A percentile compares a stretch with the other conserved stretches of the same genome.
Evolutionary conservation across 495 filamentous ascomycete species (phyloP).

Genomic region (Filosporella fistucella): DNA sequence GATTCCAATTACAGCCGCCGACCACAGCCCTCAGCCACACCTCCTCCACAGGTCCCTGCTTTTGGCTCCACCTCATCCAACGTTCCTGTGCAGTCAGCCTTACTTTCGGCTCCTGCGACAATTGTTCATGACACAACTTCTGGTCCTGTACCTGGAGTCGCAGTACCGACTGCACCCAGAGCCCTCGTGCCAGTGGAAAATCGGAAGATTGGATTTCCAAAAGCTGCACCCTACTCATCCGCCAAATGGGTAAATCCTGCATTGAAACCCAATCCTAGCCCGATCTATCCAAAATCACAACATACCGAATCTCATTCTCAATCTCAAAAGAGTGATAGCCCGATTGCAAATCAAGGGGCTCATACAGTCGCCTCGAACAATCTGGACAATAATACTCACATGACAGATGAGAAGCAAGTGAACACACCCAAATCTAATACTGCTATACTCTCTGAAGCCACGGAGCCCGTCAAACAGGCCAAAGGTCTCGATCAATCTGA

Average conservation of each 20-base stretch:
- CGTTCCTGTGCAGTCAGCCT: not conserved
- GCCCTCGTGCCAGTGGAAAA: not conserved
- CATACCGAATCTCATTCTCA: not conserved
- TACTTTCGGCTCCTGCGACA: not conserved
- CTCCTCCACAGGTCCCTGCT: slow-evolving; percentile 79
- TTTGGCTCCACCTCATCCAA: slow-evolving; percentile 61
- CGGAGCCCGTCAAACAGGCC: too few relatives aligned
- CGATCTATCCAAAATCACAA: not conserved
- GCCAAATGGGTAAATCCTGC: slow-evolving; percentile 8
- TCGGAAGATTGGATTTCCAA: too few relatives aligned
- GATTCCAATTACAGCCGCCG: slow-evolving; percentile 28
- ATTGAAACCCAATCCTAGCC: too few relatives aligned
- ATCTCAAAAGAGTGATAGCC: not conserved
- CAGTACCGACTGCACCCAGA: slow-evolving; percentile 19
- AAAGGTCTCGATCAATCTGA: too few relatives aligned
- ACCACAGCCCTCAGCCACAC: slow-evolving; percentile 36
- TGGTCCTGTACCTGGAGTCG: slow-evolving; percentile 8
- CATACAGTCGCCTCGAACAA: too few relatives aligned
- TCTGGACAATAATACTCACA: too few relatives aligned
- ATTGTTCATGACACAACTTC: not conserved
- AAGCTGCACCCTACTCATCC: too few relatives aligned
- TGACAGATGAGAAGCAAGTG: too few relatives aligned
- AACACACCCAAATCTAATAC: too few relatives aligned
- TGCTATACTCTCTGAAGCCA: too few relatives aligned
- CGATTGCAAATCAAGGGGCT: too few relatives aligned